Evolutionary conservation across 2,329 filamentous ascomycete species (phyloP).

Genomic region (Colletotrichum sp.): DNA sequence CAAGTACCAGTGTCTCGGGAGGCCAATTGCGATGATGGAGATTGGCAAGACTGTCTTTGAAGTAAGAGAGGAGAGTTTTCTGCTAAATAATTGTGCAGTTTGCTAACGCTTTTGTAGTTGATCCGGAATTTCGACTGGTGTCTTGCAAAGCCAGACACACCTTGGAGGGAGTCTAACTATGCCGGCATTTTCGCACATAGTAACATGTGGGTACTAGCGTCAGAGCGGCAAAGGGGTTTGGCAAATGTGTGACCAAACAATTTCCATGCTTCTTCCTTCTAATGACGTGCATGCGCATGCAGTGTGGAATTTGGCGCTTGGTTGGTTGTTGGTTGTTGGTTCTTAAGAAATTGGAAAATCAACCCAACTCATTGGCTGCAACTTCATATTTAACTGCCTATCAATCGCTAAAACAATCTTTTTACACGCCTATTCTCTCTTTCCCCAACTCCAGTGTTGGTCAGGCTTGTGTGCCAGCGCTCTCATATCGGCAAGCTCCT

Average conservation of each 20-base stretch:
- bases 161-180: constrained; percentile 18
- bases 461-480: background rate
- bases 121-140: constrained; percentile 22
- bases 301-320: background rate
- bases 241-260: background rate
- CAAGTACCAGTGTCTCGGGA: constrained; percentile 48
- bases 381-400: background rate
- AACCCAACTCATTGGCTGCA: background rate
- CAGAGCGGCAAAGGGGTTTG: background rate
- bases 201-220: constrained; percentile 20
- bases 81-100: background rate
- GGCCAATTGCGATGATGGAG: constrained; percentile 51
- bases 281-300: background rate
- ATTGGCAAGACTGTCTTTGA: constrained; percentile 51
- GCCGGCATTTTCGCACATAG: constrained; percentile 9
- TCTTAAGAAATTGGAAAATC: background rate
- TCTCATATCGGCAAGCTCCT: constrained; percentile 6
- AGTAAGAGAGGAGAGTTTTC: constrained; percentile 34
- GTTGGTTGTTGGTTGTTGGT: background rate
- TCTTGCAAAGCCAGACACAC: constrained; percentile 16
- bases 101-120: background rate
- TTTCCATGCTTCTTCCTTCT: background rate
- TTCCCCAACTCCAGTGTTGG: constrained; percentile 18
- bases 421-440: background rate
- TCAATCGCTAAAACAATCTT: background rate